Percentiles rank a stretch among this genome's conserved stretches.
phyloP scores from a whole-genome alignment of 352 stramenopile species.

The Phytophthora cryptogea region DNA sequence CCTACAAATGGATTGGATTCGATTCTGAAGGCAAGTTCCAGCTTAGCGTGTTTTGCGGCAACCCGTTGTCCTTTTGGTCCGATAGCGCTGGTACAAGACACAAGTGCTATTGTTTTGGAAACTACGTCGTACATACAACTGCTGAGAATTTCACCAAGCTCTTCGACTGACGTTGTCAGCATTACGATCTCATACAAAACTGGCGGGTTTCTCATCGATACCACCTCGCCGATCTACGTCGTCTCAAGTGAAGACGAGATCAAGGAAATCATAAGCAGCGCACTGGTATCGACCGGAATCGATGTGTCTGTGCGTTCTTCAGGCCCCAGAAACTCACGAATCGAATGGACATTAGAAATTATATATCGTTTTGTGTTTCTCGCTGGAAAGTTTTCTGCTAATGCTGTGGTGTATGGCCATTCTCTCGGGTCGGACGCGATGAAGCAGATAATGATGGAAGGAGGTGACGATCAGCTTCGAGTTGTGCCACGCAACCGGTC shows the following conservation, averaged over 20 bases:
- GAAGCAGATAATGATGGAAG: conserved; percentile 23
- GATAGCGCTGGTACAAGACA: conserved; percentile 5
- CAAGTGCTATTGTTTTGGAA: conserved; percentile 17
- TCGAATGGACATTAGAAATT: conserved; percentile 22
- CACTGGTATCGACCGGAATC: conserved; percentile 3
- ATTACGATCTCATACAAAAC: conserved; percentile 8
- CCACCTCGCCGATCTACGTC: conserved; percentile 4
- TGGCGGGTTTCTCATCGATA: neutral
- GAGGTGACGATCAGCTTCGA: conserved; percentile 10
- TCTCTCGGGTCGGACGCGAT: conserved; percentile 4
- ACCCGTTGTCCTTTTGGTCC: conserved; percentile 25
- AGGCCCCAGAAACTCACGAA: neutral
- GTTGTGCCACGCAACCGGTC: conserved; percentile 7
- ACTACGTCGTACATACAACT: conserved; percentile 23
- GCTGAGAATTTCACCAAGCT: conserved; percentile 9
- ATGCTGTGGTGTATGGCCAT: neutral
- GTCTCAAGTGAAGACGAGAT: neutral
- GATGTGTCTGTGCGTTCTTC: conserved; percentile 9
- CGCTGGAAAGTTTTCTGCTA: conserved; percentile 3
- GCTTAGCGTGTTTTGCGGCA: conserved; percentile 17
- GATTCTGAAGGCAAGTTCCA: neutral
- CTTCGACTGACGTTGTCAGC: neutral
- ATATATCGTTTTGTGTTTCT: conserved; percentile 21
- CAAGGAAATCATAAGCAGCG: neutral
- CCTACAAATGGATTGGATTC: neutral